phyloP scores from a whole-genome alignment of 129 eudicot species.

The Flaveria linearis region DNA sequence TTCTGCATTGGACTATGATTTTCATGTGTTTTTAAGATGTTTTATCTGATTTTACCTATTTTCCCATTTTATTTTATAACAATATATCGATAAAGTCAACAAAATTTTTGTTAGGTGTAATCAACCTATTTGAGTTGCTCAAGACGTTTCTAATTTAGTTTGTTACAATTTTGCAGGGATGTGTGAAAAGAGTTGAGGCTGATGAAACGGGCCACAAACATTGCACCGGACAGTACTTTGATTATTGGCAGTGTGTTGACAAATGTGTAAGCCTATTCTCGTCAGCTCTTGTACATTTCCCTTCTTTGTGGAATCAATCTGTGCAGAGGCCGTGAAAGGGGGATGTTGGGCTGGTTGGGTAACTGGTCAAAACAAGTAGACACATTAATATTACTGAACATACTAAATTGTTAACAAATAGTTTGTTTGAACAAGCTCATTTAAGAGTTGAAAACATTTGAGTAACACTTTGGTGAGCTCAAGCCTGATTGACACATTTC shows the following conservation, averaged over 20 bases:
- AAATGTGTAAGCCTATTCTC: slow-evolving; percentile 56
- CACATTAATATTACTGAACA: background rate
- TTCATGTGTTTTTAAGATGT: background rate
- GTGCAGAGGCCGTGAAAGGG: no score
- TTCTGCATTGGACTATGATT: no score
- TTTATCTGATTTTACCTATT: background rate
- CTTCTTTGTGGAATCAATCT: background rate
- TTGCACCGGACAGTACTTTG: slow-evolving; percentile 88
- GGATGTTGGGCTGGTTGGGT: no score
- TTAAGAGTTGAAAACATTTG: background rate
- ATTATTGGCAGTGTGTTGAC: slow-evolving; percentile 84
- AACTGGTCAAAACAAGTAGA: background rate
- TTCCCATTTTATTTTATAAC: background rate
- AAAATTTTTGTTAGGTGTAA: background rate
- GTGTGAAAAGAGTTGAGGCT: slow-evolving; percentile 67
- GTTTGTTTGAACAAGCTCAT: background rate
- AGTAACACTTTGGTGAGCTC: no score
- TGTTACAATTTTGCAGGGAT: slow-evolving; percentile 43
- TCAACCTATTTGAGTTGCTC: background rate
- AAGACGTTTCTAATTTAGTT: background rate
- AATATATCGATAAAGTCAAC: background rate
- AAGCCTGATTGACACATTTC: no score
- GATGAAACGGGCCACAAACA: slow-evolving; percentile 87
- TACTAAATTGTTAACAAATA: no score
- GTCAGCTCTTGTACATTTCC: background rate